phyloP scores from a whole-genome alignment of 208 protist genomes.

The Crithidia brevicula region DNA sequence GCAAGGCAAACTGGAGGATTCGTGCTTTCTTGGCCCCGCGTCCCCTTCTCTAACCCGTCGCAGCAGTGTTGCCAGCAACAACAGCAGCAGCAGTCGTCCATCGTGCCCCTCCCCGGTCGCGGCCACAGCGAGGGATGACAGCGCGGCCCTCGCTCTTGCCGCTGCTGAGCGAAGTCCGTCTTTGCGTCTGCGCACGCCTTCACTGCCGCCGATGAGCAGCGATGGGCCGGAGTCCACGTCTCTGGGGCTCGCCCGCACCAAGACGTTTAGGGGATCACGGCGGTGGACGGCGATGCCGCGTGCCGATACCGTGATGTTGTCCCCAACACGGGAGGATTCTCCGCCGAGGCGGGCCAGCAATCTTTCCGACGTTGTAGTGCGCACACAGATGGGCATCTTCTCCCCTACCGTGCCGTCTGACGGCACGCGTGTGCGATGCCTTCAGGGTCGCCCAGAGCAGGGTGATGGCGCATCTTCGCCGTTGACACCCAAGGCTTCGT shows the following conservation, averaged over 20 bases:
- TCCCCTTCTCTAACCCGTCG: neutral
- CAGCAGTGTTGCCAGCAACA: slow-evolving; percentile 4
- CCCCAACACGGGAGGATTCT: neutral
- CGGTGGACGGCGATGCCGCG: neutral
- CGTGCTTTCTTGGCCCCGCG: slow-evolving; percentile 15
- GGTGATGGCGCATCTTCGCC: neutral
- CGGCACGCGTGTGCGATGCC: neutral
- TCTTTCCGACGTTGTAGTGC: too few relatives aligned
- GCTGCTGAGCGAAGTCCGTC: neutral
- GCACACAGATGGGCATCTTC: too few relatives aligned
- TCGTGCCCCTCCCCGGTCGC: neutral
- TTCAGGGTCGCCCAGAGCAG: neutral
- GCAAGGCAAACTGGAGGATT: neutral
- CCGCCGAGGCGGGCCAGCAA: neutral
- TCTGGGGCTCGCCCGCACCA: slow-evolving; percentile 1
- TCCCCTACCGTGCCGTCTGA: neutral
- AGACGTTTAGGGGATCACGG: neutral
- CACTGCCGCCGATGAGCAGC: neutral
- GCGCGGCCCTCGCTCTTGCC: neutral
- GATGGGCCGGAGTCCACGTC: neutral
- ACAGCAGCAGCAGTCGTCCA: neutral
- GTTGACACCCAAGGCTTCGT: slow-evolving; percentile 12
- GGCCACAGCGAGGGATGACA: neutral
- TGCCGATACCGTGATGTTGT: neutral
- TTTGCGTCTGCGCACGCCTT: neutral